Percentiles rank a stretch among this genome's conserved stretches.
Conservation (phyloP, 2,329 filamentous ascomycete genomes). For the Colletotrichum navitas region DNA sequence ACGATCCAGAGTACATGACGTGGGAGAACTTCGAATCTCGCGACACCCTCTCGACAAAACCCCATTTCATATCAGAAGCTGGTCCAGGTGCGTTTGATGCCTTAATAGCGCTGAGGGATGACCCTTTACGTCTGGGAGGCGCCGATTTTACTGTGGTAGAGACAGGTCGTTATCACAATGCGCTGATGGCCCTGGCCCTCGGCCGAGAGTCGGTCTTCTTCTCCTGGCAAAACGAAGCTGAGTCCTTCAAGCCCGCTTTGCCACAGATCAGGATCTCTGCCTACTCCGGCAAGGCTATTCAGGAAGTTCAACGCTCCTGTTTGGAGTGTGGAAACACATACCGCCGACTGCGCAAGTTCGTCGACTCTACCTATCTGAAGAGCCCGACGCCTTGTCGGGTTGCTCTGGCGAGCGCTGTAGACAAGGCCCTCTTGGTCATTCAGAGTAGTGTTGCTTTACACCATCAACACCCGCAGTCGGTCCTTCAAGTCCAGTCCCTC, state of each 20-base stretch:
- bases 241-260: slow-evolving; percentile 64
- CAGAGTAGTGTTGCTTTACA: slow-evolving; percentile 63
- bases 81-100: slow-evolving; percentile 76
- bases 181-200: slow-evolving; percentile 74
- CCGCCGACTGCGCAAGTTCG: slow-evolving; percentile 60
- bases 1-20: slow-evolving; percentile 64
- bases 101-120: slow-evolving; percentile 59
- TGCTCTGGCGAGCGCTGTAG: slow-evolving; percentile 65
- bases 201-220: slow-evolving; percentile 82
- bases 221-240: slow-evolving; percentile 65
- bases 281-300: slow-evolving; percentile 64
- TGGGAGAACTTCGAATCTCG: slow-evolving; percentile 76
- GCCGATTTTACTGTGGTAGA: slow-evolving; percentile 59
- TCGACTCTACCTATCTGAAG: slow-evolving; percentile 59
- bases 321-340: slow-evolving; percentile 62
- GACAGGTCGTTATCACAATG: slow-evolving; percentile 63
- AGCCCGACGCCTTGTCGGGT: slow-evolving; percentile 61
- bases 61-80: slow-evolving; percentile 76
- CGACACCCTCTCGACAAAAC: slow-evolving; percentile 54
- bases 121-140: slow-evolving; percentile 55
- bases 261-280: slow-evolving; percentile 66
- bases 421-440: slow-evolving; percentile 61
- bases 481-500: slow-evolving; percentile 66
- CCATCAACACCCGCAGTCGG: slow-evolving; percentile 57
- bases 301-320: slow-evolving; percentile 61